Percentiles rank a stretch among this genome's conserved stretches.
These are phyloP conservation scores for Hypholoma sublateritium DNA, from an alignment of 768 basidiomycete genomes.

Conservation along the genomic window DNA sequence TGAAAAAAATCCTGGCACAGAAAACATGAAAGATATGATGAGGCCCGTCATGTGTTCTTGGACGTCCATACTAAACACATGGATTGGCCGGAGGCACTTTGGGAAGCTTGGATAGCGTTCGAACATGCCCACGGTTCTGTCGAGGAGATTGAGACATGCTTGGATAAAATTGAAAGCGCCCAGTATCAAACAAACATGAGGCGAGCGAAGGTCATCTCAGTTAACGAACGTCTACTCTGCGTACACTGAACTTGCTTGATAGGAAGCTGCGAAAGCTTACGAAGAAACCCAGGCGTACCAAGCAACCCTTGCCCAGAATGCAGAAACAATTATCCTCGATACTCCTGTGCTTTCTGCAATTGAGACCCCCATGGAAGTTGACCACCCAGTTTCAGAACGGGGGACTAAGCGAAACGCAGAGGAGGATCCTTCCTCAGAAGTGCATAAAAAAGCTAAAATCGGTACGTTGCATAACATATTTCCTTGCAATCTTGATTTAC, in stretches of 20 bases:
- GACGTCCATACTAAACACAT: conserved; percentile 69
- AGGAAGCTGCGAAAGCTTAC: conserved; percentile 66
- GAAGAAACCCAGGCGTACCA: conserved; percentile 47
- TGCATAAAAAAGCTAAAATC: conserved; percentile 58
- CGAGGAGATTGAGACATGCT: conserved; percentile 58
- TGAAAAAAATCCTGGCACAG: conserved; percentile 26
- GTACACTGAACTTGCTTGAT: conserved; percentile 1
- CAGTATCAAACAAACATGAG: conserved; percentile 59
- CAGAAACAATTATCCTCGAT: conserved; percentile 17
- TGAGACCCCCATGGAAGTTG: conserved; percentile 26
- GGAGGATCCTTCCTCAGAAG: conserved; percentile 39
- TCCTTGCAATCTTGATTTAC: background rate
- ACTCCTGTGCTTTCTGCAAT: background rate
- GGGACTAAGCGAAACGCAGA: conserved; percentile 67
- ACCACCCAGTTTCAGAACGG: conserved; percentile 26
- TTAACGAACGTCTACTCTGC: background rate
- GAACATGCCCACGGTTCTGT: conserved; percentile 82
- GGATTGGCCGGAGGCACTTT: conserved; percentile 95
- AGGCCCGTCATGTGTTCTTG: conserved; percentile 66
- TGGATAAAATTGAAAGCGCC: conserved; percentile 67
- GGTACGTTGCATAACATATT: conserved; percentile 39
- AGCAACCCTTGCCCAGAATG: conserved; percentile 33
- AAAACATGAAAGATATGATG: conserved; percentile 51
- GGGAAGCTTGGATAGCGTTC: conserved; percentile 89
- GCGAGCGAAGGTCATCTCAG: conserved; percentile 55